These are phyloP conservation scores for Trichoderma hamatum DNA, from an alignment of 2,329 filamentous ascomycete genomes.

Conservation along the genomic window DNA sequence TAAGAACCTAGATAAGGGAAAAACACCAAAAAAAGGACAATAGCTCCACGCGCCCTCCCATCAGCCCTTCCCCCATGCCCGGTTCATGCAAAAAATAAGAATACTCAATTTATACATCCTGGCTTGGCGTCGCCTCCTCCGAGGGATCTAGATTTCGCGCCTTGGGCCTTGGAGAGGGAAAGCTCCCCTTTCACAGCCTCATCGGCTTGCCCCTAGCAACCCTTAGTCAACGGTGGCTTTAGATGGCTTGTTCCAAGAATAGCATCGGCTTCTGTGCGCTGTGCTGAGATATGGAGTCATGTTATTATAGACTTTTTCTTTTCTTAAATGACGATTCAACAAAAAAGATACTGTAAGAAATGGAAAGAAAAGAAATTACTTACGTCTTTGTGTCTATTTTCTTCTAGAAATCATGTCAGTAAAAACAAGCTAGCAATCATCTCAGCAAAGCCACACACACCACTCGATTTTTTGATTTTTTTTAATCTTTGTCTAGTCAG, in stretches of 20 bases:
- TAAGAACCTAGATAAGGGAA: background rate
- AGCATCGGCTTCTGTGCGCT: conserved; percentile 3
- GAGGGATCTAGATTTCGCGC: conserved; percentile 11
- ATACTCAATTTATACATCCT: background rate
- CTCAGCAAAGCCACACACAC: conserved; percentile 8
- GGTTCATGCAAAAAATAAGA: background rate
- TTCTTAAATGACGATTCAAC: background rate
- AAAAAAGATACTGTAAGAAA: background rate
- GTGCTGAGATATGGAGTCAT: conserved; percentile 21
- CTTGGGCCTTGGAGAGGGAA: background rate
- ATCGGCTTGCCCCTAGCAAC: conserved; percentile 16
- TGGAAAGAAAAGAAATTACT: background rate
- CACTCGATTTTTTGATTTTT: background rate
- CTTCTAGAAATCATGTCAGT: background rate
- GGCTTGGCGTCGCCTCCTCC: background rate
- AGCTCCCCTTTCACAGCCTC: conserved; percentile 23
- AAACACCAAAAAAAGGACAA: background rate
- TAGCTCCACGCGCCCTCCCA: background rate
- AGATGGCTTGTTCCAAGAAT: conserved; percentile 22
- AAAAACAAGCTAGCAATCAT: background rate
- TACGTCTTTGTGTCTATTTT: background rate
- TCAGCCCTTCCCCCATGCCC: background rate
- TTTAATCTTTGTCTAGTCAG: background rate
- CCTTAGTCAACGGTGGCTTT: conserved; percentile 1
- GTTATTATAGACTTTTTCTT: background rate